Conservation (phyloP, 2,329 filamentous ascomycete species). For the Penicillium digitatum region DNA sequence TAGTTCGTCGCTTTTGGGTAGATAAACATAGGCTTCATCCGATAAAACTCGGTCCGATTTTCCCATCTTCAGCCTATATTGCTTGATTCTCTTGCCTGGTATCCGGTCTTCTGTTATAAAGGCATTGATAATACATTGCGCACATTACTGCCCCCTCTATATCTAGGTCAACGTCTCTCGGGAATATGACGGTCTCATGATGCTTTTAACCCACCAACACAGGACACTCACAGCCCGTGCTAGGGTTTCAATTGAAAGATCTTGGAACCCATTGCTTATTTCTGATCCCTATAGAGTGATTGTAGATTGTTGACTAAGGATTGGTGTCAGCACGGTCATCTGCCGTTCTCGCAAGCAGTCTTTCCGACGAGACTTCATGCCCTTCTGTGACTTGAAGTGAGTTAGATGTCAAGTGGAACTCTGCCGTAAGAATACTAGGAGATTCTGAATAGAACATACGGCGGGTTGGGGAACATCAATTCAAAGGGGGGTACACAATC, state of each 20-base stretch:
- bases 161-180: constrained; percentile 23
- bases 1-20: constrained; percentile 18
- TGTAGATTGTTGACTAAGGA: constrained; percentile 11
- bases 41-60: background rate
- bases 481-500: background rate
- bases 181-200: constrained; percentile 5
- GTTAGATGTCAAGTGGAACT: background rate
- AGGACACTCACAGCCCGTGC: constrained; percentile 18
- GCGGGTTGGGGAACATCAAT: background rate
- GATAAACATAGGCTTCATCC: constrained; percentile 15
- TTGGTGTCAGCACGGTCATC: constrained; percentile 5
- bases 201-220: constrained; percentile 22
- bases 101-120: constrained; percentile 26
- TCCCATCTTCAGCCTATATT: background rate
- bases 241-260: constrained; percentile 16
- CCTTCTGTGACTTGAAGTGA: background rate
- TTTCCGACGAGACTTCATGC: constrained; percentile 4
- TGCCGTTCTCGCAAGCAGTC: constrained; percentile 9
- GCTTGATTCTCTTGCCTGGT: constrained; percentile 13
- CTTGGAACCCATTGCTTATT: constrained; percentile 18
- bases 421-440: background rate
- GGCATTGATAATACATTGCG: constrained; percentile 24
- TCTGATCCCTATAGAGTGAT: constrained; percentile 13
- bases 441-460: background rate
- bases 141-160: constrained; percentile 25